Evolutionary conservation across 768 basidiomycete genomes (phyloP).

Genomic region (Lentinula raphanica): DNA sequence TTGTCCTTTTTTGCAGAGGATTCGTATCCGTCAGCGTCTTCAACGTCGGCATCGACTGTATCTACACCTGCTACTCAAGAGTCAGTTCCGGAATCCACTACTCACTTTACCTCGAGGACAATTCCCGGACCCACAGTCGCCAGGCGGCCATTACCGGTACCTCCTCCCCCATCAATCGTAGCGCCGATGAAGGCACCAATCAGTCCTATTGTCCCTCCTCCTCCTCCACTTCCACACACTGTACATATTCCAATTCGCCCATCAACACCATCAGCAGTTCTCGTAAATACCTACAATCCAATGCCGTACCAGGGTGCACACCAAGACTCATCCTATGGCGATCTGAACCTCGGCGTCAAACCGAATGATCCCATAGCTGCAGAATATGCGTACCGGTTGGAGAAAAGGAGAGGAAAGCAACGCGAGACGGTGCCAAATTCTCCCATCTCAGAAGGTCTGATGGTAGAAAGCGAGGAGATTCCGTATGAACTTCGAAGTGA

Average conservation of each 20-base stretch:
- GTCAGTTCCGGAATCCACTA: not conserved
- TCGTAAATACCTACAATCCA: not conserved
- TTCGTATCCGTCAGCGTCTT: not conserved
- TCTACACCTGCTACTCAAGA: conserved; percentile 7
- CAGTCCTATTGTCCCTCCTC: not conserved
- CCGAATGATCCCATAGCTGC: not conserved
- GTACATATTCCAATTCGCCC: not conserved
- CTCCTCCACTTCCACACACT: not conserved
- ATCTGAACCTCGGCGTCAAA: not conserved
- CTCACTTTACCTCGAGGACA: not conserved
- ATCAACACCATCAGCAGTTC: not conserved
- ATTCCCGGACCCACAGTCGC: not conserved
- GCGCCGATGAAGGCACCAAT: not conserved
- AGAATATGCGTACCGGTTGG: not conserved
- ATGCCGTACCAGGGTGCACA: not conserved
- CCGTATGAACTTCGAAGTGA: not conserved
- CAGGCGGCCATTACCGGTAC: conserved; percentile 3
- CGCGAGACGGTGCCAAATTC: not conserved
- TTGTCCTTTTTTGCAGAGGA: not conserved
- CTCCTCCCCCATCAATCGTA: not conserved
- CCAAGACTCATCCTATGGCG: not conserved
- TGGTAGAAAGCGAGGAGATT: not conserved
- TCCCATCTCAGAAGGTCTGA: not conserved
- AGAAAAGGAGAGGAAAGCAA: conserved; percentile 1
- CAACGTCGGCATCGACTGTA: not conserved